Conservation (phyloP, 169 alveolate genomes). For the Blepharisma undulans region DNA sequence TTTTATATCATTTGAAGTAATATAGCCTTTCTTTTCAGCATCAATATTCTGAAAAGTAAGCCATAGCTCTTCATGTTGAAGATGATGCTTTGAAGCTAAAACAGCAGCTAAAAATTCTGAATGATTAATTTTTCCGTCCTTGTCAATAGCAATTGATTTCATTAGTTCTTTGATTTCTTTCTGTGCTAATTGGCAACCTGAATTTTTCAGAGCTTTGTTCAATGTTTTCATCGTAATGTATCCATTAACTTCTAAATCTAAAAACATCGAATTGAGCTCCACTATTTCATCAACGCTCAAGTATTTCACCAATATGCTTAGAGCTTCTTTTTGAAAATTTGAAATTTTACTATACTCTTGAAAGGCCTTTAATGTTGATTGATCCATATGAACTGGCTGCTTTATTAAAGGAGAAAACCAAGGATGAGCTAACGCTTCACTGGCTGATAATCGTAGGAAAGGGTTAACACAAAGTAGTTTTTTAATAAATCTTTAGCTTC, state of each 20-base stretch:
- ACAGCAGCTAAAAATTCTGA: conserved; percentile 24
- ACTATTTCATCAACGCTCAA: not conserved
- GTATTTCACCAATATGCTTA: not conserved
- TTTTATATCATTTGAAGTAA: not conserved
- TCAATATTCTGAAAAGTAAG: conserved; percentile 5
- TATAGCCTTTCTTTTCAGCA: not conserved
- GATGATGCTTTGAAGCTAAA: not conserved
- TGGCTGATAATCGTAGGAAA: not conserved
- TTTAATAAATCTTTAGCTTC: conserved; percentile 30
- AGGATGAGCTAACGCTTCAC: not conserved
- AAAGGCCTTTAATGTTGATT: not conserved
- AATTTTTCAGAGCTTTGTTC: not conserved
- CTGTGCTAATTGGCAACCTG: not conserved
- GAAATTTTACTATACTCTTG: not conserved
- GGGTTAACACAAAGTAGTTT: not conserved
- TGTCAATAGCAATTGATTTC: not conserved
- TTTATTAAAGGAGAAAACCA: conserved; percentile 41
- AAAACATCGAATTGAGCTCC: not conserved
- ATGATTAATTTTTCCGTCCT: not conserved
- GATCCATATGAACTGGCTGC: not conserved
- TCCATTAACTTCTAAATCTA: not conserved
- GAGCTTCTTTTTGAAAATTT: not conserved
- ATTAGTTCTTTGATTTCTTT: not conserved
- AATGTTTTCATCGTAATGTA: not conserved
- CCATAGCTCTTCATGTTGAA: not conserved